Percentiles rank a stretch among this genome's conserved stretches.
Conservation (phyloP, 129 eudicot species). For the Kitagawia praeruptora region DNA sequence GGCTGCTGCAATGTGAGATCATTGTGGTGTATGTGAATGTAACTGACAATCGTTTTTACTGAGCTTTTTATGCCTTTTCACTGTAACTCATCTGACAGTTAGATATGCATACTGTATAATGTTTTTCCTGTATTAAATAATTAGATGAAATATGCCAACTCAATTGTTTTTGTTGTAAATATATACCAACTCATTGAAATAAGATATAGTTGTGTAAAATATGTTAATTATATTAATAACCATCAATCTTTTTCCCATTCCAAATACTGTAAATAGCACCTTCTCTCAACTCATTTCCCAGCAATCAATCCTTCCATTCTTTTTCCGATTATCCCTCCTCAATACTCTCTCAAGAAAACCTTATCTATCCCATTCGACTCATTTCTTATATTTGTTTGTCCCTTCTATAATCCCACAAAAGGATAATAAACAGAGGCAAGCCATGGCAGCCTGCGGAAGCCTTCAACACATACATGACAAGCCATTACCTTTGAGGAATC, state of each 20-base stretch:
- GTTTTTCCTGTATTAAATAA: too few species aligned
- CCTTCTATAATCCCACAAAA: constrained; percentile 9
- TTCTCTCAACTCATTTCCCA: constrained; percentile 3
- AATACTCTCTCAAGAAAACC: constrained; percentile 5
- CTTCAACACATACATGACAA: constrained; percentile 61
- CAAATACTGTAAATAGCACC: constrained; percentile 40
- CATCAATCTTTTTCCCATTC: constrained; percentile 22
- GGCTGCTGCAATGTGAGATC: not conserved
- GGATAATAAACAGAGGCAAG: constrained; percentile 15
- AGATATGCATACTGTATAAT: too few species aligned
- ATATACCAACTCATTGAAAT: not conserved
- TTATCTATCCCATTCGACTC: constrained; percentile 10
- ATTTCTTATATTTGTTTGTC: constrained; percentile 13
- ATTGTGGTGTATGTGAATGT: not conserved
- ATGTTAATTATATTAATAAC: not conserved
- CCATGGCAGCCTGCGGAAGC: constrained; percentile 80
- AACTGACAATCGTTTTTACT: not conserved
- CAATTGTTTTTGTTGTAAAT: too few species aligned
- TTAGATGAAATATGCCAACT: too few species aligned
- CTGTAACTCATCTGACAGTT: not conserved
- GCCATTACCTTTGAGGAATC: constrained; percentile 32
- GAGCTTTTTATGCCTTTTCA: not conserved
- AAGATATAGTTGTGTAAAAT: not conserved
- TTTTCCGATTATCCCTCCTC: constrained; percentile 18
- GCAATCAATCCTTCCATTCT: constrained; percentile 15